Conservation (phyloP, 202 grass and related monocot genomes). For the Elaeis oleifera region DNA sequence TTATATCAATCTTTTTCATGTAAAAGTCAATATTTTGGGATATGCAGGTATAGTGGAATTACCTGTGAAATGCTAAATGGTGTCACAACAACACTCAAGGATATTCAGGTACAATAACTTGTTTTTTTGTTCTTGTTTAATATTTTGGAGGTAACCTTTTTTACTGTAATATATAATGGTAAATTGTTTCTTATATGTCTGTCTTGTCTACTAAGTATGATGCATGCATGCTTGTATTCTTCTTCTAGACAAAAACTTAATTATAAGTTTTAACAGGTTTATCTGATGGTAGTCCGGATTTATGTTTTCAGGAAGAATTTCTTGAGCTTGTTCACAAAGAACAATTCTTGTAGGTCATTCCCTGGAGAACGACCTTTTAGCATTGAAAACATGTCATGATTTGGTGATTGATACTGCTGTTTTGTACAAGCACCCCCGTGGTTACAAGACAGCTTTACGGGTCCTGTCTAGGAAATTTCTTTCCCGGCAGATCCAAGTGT, state of each 20-base stretch:
- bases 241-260: neutral
- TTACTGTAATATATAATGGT: conserved; percentile 4
- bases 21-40: conserved; percentile 25
- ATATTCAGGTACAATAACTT: conserved; percentile 60
- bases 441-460: conserved; percentile 77
- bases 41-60: conserved; percentile 79
- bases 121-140: conserved; percentile 4
- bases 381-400: conserved; percentile 67
- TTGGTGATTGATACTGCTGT: conserved; percentile 87
- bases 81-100: conserved; percentile 76
- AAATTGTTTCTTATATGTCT: neutral
- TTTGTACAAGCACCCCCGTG: conserved; percentile 59
- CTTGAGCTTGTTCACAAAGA: conserved; percentile 63
- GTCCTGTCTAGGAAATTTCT: conserved; percentile 75
- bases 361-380: conserved; percentile 84
- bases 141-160: conserved; percentile 1
- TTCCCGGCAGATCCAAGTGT: conserved; percentile 51
- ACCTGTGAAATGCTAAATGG: conserved; percentile 76
- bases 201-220: neutral
- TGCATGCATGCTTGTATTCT: neutral
- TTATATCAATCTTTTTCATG: too few relatives aligned
- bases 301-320: conserved; percentile 63
- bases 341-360: conserved; percentile 95
- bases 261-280: neutral
- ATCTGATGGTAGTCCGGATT: neutral